phyloP scores from a whole-genome alignment of 306 rosid species.

The Dryas drummondii region DNA sequence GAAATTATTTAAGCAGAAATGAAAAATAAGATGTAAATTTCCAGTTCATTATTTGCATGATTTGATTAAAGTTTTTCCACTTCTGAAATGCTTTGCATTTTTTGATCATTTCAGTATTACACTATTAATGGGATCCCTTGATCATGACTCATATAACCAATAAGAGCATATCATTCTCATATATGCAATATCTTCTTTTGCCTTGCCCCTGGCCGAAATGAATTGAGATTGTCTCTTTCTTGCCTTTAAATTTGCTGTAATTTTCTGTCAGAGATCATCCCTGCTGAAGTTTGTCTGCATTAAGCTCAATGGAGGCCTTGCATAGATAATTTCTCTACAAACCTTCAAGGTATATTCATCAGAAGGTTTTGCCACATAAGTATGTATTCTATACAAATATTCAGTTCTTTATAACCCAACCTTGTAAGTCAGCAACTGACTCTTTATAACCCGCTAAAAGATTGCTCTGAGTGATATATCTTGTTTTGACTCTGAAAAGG shows the following conservation, averaged over 20 bases:
- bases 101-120: neutral
- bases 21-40: neutral
- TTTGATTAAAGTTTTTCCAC: neutral
- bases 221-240: neutral
- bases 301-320: neutral
- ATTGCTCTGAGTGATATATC: neutral
- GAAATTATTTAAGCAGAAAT: neutral
- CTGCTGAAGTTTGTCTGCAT: neutral
- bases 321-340: neutral
- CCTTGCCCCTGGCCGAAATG: neutral
- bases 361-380: neutral
- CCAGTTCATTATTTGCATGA: neutral
- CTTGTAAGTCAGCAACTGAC: neutral
- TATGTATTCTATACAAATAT: neutral
- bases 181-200: neutral
- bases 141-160: neutral
- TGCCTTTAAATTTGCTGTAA: neutral
- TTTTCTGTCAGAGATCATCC: neutral
- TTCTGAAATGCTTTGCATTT: conserved; percentile 1
- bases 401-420: neutral
- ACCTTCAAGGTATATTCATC: neutral
- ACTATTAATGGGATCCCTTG: neutral
- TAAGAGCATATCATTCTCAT: neutral
- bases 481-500: neutral
- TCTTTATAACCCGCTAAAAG: neutral